Conservation (phyloP, 148 eudicot genomes). For the Tetragonia tetragonoides region DNA sequence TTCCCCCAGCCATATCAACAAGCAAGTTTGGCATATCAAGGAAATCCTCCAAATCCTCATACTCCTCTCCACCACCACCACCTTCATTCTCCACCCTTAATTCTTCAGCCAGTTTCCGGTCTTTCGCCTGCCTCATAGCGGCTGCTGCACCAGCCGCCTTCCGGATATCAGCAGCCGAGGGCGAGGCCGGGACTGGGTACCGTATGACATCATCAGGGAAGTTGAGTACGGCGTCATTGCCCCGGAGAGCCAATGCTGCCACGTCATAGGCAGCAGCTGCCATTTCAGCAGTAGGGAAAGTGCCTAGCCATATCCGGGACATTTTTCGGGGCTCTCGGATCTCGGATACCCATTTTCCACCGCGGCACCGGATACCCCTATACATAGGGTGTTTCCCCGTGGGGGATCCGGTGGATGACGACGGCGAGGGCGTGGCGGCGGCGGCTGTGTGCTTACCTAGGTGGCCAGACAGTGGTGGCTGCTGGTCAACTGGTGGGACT, state of each 20-base stretch:
- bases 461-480: background rate
- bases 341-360: constrained; percentile 79
- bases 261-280: constrained; percentile 75
- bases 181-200: constrained; percentile 47
- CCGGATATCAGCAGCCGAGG: constrained; percentile 39
- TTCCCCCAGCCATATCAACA: constrained; percentile 68
- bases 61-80: constrained; percentile 24
- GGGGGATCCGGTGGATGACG: constrained; percentile 11
- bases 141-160: constrained; percentile 50
- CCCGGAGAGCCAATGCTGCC: constrained; percentile 58
- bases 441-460: background rate
- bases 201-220: constrained; percentile 40
- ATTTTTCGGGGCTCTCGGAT: constrained; percentile 68
- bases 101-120: background rate
- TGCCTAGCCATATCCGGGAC: constrained; percentile 69
- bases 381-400: constrained; percentile 40
- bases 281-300: constrained; percentile 60
- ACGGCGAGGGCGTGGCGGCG: background rate
- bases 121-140: constrained; percentile 19
- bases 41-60: constrained; percentile 49
- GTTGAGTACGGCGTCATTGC: constrained; percentile 44
- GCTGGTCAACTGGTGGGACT: background rate
- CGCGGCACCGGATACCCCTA: constrained; percentile 55
- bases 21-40: constrained; percentile 67
- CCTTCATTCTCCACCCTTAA: background rate